A percentile compares a stretch with the other conserved stretches of the same genome.
phyloP scores from a whole-genome alignment of 2,329 filamentous ascomycete species.

The Verticillium albo-atrum region DNA sequence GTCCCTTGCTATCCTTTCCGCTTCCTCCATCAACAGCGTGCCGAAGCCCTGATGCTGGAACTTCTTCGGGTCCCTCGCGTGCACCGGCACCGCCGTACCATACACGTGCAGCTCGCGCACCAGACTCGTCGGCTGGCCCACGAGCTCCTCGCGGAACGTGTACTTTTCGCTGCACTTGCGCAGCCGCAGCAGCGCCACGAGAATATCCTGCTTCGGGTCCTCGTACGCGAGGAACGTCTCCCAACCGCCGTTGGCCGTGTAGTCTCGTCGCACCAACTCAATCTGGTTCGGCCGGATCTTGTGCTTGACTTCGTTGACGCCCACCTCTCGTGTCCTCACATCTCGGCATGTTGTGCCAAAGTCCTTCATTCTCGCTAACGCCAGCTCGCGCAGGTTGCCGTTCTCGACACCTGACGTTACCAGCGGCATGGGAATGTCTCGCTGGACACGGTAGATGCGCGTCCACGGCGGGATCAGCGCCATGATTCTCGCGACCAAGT shows the following conservation, averaged over 20 bases:
- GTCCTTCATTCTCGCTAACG: constrained; percentile 96
- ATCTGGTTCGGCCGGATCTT: constrained; percentile 96
- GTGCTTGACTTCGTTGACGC: constrained; percentile 98
- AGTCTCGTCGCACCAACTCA: constrained; percentile 90
- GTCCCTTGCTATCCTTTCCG: constrained; percentile 87
- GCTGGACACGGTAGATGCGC: constrained; percentile 94
- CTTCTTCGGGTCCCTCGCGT: constrained; percentile 90
- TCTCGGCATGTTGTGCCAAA: constrained; percentile 97
- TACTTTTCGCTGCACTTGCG: constrained; percentile 89
- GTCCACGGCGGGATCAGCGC: constrained; percentile 97
- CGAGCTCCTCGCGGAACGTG: constrained; percentile 86
- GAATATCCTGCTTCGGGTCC: constrained; percentile 95
- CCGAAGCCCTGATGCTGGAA: constrained; percentile 99
- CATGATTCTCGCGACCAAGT: constrained; percentile 92
- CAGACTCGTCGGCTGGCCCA: constrained; percentile 80
- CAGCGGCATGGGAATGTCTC: constrained; percentile 98
- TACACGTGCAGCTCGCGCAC: constrained; percentile 96
- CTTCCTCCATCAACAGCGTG: constrained; percentile 95
- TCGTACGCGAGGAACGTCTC: constrained; percentile 98
- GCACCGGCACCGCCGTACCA: constrained; percentile 93
- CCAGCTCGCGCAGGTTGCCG: constrained; percentile 89
- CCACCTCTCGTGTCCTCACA: constrained; percentile 92
- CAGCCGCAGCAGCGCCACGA: constrained; percentile 84
- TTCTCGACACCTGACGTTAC: constrained; percentile 99
- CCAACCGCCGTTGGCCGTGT: constrained; percentile 93